Evolutionary conservation across 2,329 filamentous ascomycete genomes (phyloP), one percentile per base, ranked within the genome.

Genomic region (Tolypocladium guangdongense): DNA sequence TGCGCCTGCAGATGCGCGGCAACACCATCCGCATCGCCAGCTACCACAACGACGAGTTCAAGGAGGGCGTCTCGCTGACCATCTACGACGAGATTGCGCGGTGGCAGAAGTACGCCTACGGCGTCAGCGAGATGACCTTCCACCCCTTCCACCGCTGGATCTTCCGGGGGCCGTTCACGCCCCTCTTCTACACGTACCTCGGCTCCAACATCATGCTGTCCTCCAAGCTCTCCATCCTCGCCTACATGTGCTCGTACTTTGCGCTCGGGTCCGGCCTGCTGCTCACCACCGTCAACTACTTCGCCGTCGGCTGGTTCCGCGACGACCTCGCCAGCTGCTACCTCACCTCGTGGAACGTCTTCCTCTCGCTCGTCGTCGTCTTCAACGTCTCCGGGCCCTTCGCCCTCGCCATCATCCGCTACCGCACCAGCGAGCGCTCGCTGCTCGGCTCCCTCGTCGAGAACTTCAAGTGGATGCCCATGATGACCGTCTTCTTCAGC

Each of bases 61-160:
- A 88, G 62, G 85, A 88, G 61, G 85, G 85, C 56, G 85, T 88
- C 0, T 87, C 84, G 0, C 73, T 88, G 18, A 88, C 85, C 0
- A 82, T 88, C 10, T 88, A 87, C 62, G 85, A 88, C 57, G 85
- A 88, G 62, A 70, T 88, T 38, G 78, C 80, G 14, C 80, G 85
- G 48, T 88, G 85, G 85, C 82, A 87, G 62, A 88, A 88, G 69
- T 86, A 87, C 53, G 82, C 84, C 0, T 88, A 86, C 59, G 85
- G 85, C 8, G 85, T 83, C 62, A 86, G 83, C 62, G 85, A 88
- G 66, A 70, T 88, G 49, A 74, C 88, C 20, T 88, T 88, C 72
- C 76, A 87, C 60, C 85, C 85, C 0, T 66, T 88, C 39, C 71
- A 77, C 50, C 72, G 76, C 57, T 88, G 85, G 85, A 59, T 78